Evolutionary conservation across 345 rosid genomes (phyloP).

Genomic region (Ricinus communis): DNA sequence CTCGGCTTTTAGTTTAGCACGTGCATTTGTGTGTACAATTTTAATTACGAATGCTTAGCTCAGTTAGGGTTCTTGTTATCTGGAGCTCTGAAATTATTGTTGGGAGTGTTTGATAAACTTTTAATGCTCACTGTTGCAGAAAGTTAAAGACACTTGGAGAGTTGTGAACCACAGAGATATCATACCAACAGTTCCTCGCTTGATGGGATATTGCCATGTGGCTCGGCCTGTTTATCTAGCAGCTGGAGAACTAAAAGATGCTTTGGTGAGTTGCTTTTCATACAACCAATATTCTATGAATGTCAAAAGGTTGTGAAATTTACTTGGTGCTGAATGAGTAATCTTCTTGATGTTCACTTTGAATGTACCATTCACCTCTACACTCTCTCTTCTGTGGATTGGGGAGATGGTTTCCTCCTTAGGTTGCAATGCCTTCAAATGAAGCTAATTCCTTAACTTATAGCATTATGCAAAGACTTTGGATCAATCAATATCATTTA

Average conservation of each 20-base stretch:
- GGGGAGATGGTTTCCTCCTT: background rate
- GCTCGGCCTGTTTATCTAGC: conserved; percentile 87
- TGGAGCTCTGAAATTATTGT: background rate
- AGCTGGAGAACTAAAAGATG: conserved; percentile 57
- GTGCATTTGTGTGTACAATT: background rate
- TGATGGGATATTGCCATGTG: conserved; percentile 98
- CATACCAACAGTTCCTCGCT: conserved; percentile 90
- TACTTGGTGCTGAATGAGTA: background rate
- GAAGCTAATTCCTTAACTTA: background rate
- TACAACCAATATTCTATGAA: background rate
- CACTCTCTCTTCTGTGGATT: background rate
- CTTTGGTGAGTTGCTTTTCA: conserved; percentile 50
- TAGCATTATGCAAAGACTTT: background rate
- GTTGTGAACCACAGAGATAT: conserved; percentile 96
- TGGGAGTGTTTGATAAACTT: conserved; percentile 8
- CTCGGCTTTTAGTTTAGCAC: background rate
- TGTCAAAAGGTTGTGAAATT: background rate
- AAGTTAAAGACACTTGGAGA: conserved; percentile 92
- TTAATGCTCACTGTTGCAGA: conserved; percentile 44
- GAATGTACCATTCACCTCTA: background rate
- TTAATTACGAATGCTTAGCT: background rate
- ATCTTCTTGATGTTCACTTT: background rate
- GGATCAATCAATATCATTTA: background rate
- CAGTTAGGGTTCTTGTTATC: background rate
- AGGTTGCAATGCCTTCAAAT: background rate